Percentiles rank a stretch among this genome's conserved stretches.
phyloP scores from a whole-genome alignment of 2,329 filamentous ascomycete genomes.

The Cytospora piceae region DNA sequence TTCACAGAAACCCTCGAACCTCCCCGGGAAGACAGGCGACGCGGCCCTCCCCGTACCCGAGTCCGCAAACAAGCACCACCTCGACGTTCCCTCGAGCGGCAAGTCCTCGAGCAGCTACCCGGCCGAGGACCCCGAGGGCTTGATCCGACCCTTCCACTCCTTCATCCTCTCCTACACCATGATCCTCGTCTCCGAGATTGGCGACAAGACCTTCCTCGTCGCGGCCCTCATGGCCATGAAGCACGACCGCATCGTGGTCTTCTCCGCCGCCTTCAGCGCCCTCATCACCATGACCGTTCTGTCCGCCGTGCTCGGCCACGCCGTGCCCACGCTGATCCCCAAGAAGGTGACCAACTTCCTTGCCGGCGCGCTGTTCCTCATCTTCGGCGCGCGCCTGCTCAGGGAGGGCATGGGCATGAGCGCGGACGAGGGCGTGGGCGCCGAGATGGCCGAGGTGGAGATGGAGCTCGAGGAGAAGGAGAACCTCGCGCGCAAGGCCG shows the following conservation, averaged over 20 bases:
- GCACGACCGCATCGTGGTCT: conserved; percentile 89
- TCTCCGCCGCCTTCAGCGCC: conserved; percentile 90
- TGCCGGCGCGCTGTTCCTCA: conserved; percentile 81
- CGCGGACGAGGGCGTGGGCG: conserved; percentile 86
- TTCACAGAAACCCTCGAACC: conserved; percentile 74
- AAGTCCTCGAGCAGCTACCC: conserved; percentile 40
- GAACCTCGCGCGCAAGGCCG: conserved; percentile 69
- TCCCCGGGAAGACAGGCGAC: conserved; percentile 78
- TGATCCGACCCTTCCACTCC: conserved; percentile 84
- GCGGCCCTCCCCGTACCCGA: conserved; percentile 71
- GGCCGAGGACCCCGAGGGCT: conserved; percentile 54
- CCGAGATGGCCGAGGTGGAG: conserved; percentile 98
- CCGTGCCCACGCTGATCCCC: conserved; percentile 85
- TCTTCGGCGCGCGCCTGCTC: conserved; percentile 85
- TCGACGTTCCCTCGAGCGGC: conserved; percentile 49
- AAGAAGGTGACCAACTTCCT: conserved; percentile 89
- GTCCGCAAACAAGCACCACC: conserved; percentile 66
- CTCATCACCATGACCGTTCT: conserved; percentile 93
- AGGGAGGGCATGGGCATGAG: conserved; percentile 88
- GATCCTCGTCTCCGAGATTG: conserved; percentile 96
- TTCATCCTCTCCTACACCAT: conserved; percentile 92
- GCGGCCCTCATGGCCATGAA: conserved; percentile 99
- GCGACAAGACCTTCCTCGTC: conserved; percentile 98
- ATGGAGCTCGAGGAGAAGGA: conserved; percentile 93
- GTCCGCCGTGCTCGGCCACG: conserved; percentile 89